phyloP scores from a whole-genome alignment of 495 filamentous ascomycete genomes.

The Xylaria venustula region DNA sequence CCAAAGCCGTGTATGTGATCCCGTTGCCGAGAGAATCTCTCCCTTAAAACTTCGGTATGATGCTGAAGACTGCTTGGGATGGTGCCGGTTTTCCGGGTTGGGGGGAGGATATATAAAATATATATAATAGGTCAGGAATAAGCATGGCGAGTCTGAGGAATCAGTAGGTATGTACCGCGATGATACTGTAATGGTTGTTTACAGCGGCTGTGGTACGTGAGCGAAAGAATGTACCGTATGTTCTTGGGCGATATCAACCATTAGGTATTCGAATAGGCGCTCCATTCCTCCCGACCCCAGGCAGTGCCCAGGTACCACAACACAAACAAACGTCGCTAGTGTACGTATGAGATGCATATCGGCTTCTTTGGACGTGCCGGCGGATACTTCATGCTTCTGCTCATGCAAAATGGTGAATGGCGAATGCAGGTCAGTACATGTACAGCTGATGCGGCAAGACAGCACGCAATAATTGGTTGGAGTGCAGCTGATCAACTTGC shows the following conservation, averaged over 20 bases:
- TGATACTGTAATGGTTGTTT: too few species aligned
- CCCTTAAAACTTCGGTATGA: too few species aligned
- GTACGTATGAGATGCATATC: conserved; percentile 12
- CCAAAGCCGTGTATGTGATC: too few species aligned
- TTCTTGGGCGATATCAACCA: neutral
- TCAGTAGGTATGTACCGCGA: too few species aligned
- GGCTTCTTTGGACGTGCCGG: conserved; percentile 3
- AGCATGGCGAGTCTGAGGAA: too few species aligned
- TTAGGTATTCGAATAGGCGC: neutral
- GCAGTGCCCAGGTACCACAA: neutral
- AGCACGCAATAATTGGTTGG: conserved; percentile 8
- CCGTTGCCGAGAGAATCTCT: too few species aligned
- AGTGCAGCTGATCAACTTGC: conserved; percentile 12
- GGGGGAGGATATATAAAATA: neutral
- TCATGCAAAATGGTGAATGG: conserved; percentile 10
- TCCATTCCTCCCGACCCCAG: neutral
- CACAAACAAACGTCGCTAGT: neutral
- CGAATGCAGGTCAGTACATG: conserved; percentile 1
- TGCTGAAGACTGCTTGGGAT: neutral
- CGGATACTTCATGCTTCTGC: conserved; percentile 8
- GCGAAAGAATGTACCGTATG: too few species aligned
- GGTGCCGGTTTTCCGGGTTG: neutral
- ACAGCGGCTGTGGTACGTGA: too few species aligned
- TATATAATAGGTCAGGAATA: neutral
- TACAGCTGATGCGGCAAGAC: conserved; percentile 1